These are phyloP conservation scores for Brassica juncea DNA, from an alignment of 345 rosid species.

Conservation along the genomic window DNA sequence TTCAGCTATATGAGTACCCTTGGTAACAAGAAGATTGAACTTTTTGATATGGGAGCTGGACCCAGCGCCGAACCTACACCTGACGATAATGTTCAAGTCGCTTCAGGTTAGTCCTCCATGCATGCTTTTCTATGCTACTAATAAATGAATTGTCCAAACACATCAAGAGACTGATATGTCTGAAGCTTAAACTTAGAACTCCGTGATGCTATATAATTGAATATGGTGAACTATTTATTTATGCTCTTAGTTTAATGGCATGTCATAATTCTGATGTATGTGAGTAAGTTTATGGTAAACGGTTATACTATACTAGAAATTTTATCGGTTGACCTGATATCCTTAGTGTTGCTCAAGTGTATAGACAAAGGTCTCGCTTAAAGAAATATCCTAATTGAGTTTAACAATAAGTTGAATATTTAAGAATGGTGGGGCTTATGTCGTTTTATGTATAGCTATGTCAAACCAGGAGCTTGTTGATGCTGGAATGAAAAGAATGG, in stretches of 20 bases:
- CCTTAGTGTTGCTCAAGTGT: not conserved
- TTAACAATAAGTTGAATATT: not conserved
- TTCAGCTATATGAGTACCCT: constrained; percentile 83
- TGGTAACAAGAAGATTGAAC: constrained; percentile 90
- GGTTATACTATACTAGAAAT: not conserved
- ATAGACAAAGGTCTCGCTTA: not conserved
- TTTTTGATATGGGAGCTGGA: constrained; percentile 92
- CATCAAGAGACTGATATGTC: constrained; percentile 6
- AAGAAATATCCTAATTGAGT: not conserved
- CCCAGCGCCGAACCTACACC: constrained; percentile 74
- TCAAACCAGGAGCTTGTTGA: constrained; percentile 85
- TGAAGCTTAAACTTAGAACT: not conserved
- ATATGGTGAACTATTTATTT: constrained; percentile 8
- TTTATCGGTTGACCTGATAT: constrained; percentile 6
- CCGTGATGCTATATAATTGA: not conserved
- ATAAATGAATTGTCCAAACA: not conserved
- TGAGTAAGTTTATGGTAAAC: constrained; percentile 6
- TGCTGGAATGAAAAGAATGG: constrained; percentile 83
- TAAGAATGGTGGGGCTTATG: constrained; percentile 20
- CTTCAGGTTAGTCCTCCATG: constrained; percentile 61
- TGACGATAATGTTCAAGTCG: constrained; percentile 86
- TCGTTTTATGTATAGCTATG: constrained; percentile 59
- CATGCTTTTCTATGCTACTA: constrained; percentile 1
- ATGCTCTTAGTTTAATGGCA: not conserved
- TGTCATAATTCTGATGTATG: constrained; percentile 2